Percentiles rank a stretch among this genome's conserved stretches.
phyloP scores from a whole-genome alignment of 345 rosid genomes.

The Iberis pinnata region DNA sequence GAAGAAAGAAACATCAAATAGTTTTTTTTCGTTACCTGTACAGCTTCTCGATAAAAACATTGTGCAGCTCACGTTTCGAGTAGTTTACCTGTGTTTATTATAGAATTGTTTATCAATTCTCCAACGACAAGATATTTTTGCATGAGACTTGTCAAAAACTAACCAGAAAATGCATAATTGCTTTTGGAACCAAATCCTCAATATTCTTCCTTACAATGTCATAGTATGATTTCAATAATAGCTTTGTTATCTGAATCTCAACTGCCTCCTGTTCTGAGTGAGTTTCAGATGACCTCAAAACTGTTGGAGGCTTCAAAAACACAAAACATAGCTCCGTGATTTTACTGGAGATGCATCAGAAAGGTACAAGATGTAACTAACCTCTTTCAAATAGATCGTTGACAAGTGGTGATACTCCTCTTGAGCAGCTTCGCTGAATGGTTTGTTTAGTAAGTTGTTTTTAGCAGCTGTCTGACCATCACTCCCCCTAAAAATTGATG shows the following conservation, averaged over 20 bases:
- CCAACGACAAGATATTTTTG: no score
- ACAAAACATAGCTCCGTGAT: not conserved
- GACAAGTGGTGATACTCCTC: conserved; percentile 46
- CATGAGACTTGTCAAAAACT: no score
- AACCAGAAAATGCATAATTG: conserved; percentile 96
- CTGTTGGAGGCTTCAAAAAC: conserved; percentile 58
- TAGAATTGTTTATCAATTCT: not conserved
- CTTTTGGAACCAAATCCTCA: conserved; percentile 77
- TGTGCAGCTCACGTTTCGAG: conserved; percentile 88
- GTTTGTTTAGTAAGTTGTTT: conserved; percentile 41
- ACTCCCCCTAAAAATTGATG: conserved; percentile 72
- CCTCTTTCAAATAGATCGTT: conserved; percentile 76
- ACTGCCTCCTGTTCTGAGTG: conserved; percentile 65
- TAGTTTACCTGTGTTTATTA: conserved; percentile 56
- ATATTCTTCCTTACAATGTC: conserved; percentile 87
- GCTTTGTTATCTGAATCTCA: conserved; percentile 69
- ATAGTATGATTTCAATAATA: conserved; percentile 79
- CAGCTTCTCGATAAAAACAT: conserved; percentile 82
- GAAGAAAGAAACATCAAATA: not conserved
- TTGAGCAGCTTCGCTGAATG: conserved; percentile 39
- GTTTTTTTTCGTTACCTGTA: conserved; percentile 50
- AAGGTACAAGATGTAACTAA: conserved; percentile 20
- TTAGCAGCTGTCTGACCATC: conserved; percentile 50
- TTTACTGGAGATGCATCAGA: not conserved
- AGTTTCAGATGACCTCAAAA: conserved; percentile 66